Base-by-base conservation (phyloP, 345 rosid genomes). In the Populus ilicifolia region DNA sequence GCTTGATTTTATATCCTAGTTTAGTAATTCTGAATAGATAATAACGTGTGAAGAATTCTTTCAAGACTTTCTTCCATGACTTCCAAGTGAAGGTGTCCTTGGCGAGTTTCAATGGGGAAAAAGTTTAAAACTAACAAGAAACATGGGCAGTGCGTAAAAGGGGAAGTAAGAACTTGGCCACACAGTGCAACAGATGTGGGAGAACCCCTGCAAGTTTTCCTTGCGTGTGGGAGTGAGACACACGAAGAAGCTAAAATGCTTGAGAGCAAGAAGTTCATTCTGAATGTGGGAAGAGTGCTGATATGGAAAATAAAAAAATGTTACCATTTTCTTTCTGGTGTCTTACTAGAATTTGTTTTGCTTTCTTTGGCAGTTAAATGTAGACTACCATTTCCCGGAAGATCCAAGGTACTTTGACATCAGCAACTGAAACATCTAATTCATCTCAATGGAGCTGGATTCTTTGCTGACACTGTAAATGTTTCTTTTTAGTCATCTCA, bases 341-440 rank as follows among this genome's bases (percentile, higher is more conserved):
- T 41, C 30, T 44, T 11, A 38, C 73, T 23, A 21, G 75, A 50
- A 35, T 38, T 64, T 39, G 39, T 77, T 46, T 46, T 76, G 69
- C 30, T 79, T 70, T 67, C 17, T 69, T 75, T 81, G 77, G 89
- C 93, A 94, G 98, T 79, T 90, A 85, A 92, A 89, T 59, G 94
- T 89, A 78, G 98, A 94, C 77, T 94, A 89, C 80, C 97, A 94
- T 88, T 87, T 88, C 83, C 97, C 97, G 6, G 92, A 92, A 61
- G 90, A 92, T 75, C 97, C 97, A 20, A 91, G 92, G 85, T 94
- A 94, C 84, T 94, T 92, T 75, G 78, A 88, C 84, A 85, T 90
- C 81, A 65, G 87, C 80, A 90, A 85, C 83, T 91, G 86, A 89
- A 67, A 56, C 67, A 33, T 39, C 61, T 78, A 30, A 50, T 36